These are phyloP conservation scores for Neofusicoccum sp. DNA, from an alignment of 2,329 filamentous ascomycete species.

Conservation along the genomic window DNA sequence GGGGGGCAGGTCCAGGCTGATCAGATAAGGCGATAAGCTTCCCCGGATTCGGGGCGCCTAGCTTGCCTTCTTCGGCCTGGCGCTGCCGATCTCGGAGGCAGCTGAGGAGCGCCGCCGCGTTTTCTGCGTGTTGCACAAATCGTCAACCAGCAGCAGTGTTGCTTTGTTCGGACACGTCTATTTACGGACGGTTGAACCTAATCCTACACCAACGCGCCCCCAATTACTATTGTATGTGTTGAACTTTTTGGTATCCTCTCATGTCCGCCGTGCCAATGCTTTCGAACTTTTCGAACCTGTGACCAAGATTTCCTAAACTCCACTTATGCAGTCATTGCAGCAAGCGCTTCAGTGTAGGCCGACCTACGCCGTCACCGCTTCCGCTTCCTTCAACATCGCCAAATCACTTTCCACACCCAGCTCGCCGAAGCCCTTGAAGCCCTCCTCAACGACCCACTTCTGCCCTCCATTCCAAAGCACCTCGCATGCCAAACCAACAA, in stretches of 20 bases:
- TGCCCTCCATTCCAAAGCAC: constrained; percentile 65
- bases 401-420: constrained; percentile 35
- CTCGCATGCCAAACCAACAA: constrained; percentile 81
- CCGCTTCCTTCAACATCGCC: constrained; percentile 13
- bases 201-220: not conserved
- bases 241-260: not conserved
- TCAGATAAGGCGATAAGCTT: not conserved
- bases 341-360: too few species aligned
- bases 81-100: not conserved
- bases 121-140: too few species aligned
- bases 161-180: not conserved
- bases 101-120: too few species aligned
- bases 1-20: not conserved
- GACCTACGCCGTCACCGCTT: not conserved
- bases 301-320: too few species aligned
- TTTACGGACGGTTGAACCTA: not conserved
- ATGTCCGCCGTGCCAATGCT: not conserved
- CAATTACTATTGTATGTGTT: not conserved
- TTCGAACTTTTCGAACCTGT: not conserved
- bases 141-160: too few species aligned
- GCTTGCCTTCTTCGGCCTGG: not conserved
- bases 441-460: constrained; percentile 84
- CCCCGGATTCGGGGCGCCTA: not conserved
- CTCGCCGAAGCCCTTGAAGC: constrained; percentile 70
- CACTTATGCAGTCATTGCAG: too few species aligned